Percentiles rank a stretch among this genome's conserved stretches.
These are phyloP conservation scores for Botryotinia globosa DNA, from an alignment of 2,329 filamentous ascomycete genomes.

Conservation along the genomic window DNA sequence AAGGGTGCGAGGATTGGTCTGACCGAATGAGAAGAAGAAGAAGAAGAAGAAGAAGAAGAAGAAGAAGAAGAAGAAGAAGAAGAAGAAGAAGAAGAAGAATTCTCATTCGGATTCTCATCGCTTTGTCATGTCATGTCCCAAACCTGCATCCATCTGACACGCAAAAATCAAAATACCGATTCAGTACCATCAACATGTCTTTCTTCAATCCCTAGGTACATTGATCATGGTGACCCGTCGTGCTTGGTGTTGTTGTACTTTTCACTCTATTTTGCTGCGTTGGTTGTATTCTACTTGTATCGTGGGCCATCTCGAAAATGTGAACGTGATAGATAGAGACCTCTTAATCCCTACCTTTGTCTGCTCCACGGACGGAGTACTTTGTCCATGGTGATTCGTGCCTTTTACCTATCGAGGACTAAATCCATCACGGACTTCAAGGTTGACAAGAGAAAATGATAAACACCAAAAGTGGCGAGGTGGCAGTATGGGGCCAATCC, in stretches of 20 bases:
- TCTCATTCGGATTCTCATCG: no score
- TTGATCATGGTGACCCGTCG: not conserved
- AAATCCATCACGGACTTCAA: not conserved
- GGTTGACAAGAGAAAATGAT: not conserved
- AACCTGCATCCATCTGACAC: not conserved
- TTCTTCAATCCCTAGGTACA: not conserved
- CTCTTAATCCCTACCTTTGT: not conserved
- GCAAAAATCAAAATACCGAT: no score
- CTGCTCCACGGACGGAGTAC: not conserved
- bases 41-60: no score
- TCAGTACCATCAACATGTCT: no score
- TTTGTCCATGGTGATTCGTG: no score
- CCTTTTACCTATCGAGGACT: not conserved
- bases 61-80: no score
- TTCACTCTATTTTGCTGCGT: constrained; percentile 10
- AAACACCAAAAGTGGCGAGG: not conserved
- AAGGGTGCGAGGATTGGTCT: constrained; percentile 8
- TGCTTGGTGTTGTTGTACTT: constrained; percentile 13
- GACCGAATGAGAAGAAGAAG: not conserved
- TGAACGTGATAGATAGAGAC: constrained; percentile 19
- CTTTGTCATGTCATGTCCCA: accelerated
- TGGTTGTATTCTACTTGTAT: constrained; percentile 15
- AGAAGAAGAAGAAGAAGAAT: no score
- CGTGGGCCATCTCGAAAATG: constrained; percentile 18
- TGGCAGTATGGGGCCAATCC: constrained; percentile 19